Conservation (phyloP, 1,284 basidiomycete genomes). For the Golubevia sp. region DNA sequence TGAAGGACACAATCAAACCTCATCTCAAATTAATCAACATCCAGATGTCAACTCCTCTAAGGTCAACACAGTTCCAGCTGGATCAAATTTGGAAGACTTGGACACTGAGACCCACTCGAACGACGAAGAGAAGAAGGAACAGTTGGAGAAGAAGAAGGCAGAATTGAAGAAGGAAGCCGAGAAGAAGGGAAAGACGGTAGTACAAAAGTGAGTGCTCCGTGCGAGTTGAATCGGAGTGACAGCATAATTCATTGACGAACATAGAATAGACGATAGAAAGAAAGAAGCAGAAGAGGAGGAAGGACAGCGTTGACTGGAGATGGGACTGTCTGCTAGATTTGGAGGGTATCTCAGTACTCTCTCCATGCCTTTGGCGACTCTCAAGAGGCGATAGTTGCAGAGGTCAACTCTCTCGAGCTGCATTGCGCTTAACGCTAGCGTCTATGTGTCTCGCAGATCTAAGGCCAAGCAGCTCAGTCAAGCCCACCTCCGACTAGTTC, state of each 20-base stretch:
- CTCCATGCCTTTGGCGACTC: constrained; percentile 9
- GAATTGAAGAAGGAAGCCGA: constrained; percentile 26
- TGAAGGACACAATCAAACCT: constrained; percentile 15
- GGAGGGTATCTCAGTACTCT: background rate
- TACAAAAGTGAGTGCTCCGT: too few relatives aligned
- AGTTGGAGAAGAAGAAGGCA: constrained; percentile 23
- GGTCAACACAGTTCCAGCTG: constrained; percentile 33
- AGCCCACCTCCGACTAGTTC: too few relatives aligned
- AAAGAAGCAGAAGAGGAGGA: background rate
- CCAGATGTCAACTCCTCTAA: background rate
- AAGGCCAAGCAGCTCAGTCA: too few relatives aligned
- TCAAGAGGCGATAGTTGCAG: constrained; percentile 13
- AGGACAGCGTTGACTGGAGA: background rate
- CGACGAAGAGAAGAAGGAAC: constrained; percentile 23
- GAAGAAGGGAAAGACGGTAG: too few relatives aligned
- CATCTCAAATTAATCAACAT: background rate
- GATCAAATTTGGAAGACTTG: constrained; percentile 32
- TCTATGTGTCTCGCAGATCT: too few relatives aligned
- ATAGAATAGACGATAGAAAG: background rate
- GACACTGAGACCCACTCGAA: constrained; percentile 38
- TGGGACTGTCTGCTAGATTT: background rate
- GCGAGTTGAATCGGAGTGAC: too few relatives aligned
- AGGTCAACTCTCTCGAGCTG: too few relatives aligned
- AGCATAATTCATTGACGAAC: too few relatives aligned
- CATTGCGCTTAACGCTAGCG: too few relatives aligned